These are phyloP conservation scores for Rhodotorula sp. DNA, from an alignment of 1,284 basidiomycete genomes.

Conservation along the genomic window DNA sequence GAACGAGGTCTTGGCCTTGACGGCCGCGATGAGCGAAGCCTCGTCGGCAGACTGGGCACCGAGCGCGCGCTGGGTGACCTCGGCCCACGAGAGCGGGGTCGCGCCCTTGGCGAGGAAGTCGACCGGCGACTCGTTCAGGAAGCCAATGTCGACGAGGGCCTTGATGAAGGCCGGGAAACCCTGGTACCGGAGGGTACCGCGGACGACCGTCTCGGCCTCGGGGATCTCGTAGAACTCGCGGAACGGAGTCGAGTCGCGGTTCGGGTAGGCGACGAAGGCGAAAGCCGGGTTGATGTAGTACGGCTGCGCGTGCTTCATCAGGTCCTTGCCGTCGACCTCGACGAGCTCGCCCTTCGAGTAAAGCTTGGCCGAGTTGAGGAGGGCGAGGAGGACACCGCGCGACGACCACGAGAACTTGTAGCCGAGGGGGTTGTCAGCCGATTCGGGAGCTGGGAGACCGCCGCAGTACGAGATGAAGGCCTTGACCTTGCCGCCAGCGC, in stretches of 20 bases:
- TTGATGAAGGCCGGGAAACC: conserved; percentile 98
- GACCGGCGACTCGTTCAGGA: conserved; percentile 73
- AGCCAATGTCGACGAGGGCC: conserved; percentile 82
- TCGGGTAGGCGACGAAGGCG: conserved; percentile 93
- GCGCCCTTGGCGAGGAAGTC: conserved; percentile 69
- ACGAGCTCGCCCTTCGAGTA: conserved; percentile 65
- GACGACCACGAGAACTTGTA: conserved; percentile 99
- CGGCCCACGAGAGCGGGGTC: conserved; percentile 63
- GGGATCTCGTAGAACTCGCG: conserved; percentile 79
- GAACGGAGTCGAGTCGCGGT: conserved; percentile 92
- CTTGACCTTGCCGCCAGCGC: conserved; percentile 92
- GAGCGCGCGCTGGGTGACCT: conserved; percentile 76
- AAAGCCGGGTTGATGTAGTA: conserved; percentile 86
- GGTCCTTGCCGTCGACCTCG: conserved; percentile 63
- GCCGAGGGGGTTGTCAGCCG: conserved; percentile 89
- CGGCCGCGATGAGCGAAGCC: conserved; percentile 67
- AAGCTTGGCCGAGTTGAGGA: conserved; percentile 89
- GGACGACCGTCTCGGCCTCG: conserved; percentile 86
- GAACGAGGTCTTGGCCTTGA: conserved; percentile 71
- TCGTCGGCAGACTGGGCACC: conserved; percentile 69
- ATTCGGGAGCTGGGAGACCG: conserved; percentile 86
- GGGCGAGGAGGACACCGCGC: conserved; percentile 89
- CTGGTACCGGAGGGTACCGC: conserved; percentile 93
- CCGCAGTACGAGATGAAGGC: conserved; percentile 96
- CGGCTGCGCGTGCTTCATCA: conserved; percentile 84